phyloP scores from a whole-genome alignment of 805 yeast genomes.

The Wickerhamomyces ciferrii region DNA sequence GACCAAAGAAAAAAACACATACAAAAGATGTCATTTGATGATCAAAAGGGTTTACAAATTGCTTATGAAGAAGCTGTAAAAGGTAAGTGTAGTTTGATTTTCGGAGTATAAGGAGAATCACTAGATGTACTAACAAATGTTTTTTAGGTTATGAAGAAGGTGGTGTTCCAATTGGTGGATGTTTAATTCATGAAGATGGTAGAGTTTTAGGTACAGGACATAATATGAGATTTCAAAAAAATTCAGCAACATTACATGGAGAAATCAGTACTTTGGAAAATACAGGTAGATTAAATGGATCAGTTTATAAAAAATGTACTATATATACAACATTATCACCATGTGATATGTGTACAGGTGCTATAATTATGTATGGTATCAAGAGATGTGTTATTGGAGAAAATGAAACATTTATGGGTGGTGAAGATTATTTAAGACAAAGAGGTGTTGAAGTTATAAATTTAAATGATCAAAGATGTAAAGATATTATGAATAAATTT shows the following conservation, averaged over 20 bases:
- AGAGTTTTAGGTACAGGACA: constrained; percentile 84
- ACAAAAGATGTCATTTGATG: constrained; percentile 56
- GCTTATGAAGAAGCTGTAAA: constrained; percentile 69
- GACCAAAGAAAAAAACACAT: no score
- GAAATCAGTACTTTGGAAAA: constrained; percentile 86
- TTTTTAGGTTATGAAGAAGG: constrained; percentile 63
- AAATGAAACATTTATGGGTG: constrained; percentile 77
- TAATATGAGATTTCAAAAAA: constrained; percentile 82
- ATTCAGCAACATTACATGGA: constrained; percentile 83
- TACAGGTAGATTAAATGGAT: constrained; percentile 84
- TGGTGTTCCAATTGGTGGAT: constrained; percentile 90
- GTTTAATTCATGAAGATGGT: constrained; percentile 70
- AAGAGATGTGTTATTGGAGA: constrained; percentile 88
- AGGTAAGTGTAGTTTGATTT: constrained; percentile 28
- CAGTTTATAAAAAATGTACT: constrained; percentile 79
- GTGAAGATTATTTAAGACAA: constrained; percentile 63
- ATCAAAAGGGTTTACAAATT: constrained; percentile 56
- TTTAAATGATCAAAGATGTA: constrained; percentile 54
- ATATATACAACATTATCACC: constrained; percentile 92
- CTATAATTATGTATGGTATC: constrained; percentile 83
- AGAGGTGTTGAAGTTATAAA: constrained; percentile 74
- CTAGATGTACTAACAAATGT: neutral
- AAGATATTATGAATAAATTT: constrained; percentile 69
- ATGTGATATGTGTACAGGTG: constrained; percentile 94
- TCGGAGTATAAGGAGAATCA: neutral